A percentile compares a stretch with the other conserved stretches of the same genome.
These are phyloP conservation scores for Strobilomyces echinocephalus DNA, from an alignment of 768 basidiomycete species.

Conservation along the genomic window DNA sequence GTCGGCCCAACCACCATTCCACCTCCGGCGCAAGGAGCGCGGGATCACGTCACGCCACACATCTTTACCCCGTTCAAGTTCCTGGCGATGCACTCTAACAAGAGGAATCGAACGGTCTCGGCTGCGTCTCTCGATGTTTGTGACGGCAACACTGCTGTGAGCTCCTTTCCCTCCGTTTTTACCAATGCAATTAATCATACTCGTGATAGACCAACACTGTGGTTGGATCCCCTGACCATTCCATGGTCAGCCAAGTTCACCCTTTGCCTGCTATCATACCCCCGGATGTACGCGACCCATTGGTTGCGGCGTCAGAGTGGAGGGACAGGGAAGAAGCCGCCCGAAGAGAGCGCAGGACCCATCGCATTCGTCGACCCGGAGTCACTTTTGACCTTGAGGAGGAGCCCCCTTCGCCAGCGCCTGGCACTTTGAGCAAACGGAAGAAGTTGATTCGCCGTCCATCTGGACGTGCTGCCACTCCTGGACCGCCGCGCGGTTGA, in stretches of 20 bases:
- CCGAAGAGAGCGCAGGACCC: slow-evolving; percentile 34
- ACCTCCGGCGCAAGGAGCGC: slow-evolving; percentile 26
- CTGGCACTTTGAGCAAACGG: slow-evolving; percentile 20
- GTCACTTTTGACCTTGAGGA: slow-evolving; percentile 63
- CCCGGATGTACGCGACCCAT: slow-evolving; percentile 61
- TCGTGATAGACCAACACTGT: slow-evolving; percentile 58
- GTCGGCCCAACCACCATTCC: slow-evolving; percentile 28
- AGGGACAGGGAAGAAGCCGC: slow-evolving; percentile 58
- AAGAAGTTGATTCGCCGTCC: slow-evolving; percentile 29
- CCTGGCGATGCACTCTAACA: slow-evolving; percentile 39
- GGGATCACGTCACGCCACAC: slow-evolving; percentile 39
- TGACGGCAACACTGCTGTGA: slow-evolving; percentile 69
- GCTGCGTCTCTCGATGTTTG: slow-evolving; percentile 72
- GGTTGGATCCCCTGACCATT: slow-evolving; percentile 69
- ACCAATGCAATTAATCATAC: slow-evolving; percentile 1
- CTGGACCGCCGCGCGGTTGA: slow-evolving; percentile 23
- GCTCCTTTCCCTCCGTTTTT: slow-evolving; percentile 20
- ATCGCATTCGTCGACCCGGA: slow-evolving; percentile 50
- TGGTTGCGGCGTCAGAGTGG: slow-evolving; percentile 66
- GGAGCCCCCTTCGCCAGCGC: slow-evolving; percentile 41
- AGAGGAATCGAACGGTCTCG: slow-evolving; percentile 64
- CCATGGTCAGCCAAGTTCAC: slow-evolving; percentile 56
- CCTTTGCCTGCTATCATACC: slow-evolving; percentile 39
- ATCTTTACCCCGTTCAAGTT: slow-evolving; percentile 63
- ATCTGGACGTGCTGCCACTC: slow-evolving; percentile 25